Base-by-base conservation (phyloP, 495 filamentous ascomycete species). In the Achaetomiella virescens region DNA sequence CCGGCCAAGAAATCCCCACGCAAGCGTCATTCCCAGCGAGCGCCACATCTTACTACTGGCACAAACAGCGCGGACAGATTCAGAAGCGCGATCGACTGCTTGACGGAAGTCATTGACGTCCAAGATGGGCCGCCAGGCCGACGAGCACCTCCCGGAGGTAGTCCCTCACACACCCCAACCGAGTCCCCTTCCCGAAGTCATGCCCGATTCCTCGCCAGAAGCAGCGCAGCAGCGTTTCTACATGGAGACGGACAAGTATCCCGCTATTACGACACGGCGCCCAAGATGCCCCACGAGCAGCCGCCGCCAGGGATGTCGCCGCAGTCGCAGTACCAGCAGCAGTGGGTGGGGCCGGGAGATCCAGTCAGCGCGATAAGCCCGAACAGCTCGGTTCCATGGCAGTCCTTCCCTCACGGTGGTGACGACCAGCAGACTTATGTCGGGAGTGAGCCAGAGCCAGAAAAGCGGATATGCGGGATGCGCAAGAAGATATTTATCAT, bases 111-210 rank as follows among this genome's bases (percentile, higher is more conserved):
- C 14, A 12, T 42, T 52, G 31, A 29, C 22, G 9, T 14, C 3
- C 43, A 50, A 48, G 0, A 67, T 65, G 65, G 60, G 58, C 11
- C 52, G 40, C 17, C 51, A 35, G 22, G 21, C 58, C 17, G 62
- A 63, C 42, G 62, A 66, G 14, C 38, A 64, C 59, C 59, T 63
- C 38, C 65, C 65, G 14, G 65, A 67, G 65, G 65, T 64, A 14
- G 55, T 57, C 7, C 21, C 22, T 10, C 24, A 54, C 11, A 50
- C 24, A 29, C 52, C 25, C 1, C 25, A 31, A 12, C 36, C 55
- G 9, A n/a, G 38, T 11, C n/a, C 49, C 6, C 24, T 59, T 1
- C 61, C 64, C 10, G 53, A 61, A 38, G 59, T 61, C 24, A 58
- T 62, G 3, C 45, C 45, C 21, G 59, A 67, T 33, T 48, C 56